Evolutionary conservation across 73 alveolate species (phyloP).

Genomic region (Paramecium octaurelia): DNA sequence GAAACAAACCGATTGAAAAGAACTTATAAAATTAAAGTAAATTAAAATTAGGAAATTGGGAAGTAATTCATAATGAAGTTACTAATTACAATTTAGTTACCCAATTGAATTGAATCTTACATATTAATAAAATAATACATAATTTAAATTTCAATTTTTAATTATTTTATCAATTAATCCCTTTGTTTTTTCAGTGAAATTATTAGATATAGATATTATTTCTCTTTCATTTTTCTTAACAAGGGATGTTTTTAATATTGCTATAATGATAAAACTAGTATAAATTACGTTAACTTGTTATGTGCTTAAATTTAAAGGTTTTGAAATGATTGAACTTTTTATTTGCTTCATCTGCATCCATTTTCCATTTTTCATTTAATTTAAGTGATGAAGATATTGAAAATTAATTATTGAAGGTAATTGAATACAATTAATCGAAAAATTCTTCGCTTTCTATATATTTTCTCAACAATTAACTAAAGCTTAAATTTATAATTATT

Average conservation of each 20-base stretch:
- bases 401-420: neutral
- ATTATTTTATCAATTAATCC: neutral
- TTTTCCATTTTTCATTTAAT: slow-evolving; percentile 47
- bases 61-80: slow-evolving; percentile 36
- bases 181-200: slow-evolving; percentile 25
- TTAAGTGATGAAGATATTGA: neutral
- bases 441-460: slow-evolving; percentile 51
- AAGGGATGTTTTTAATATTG: neutral
- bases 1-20: slow-evolving; percentile 18
- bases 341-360: slow-evolving; percentile 14
- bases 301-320: slow-evolving; percentile 12
- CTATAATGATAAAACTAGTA: neutral
- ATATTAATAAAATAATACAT: neutral
- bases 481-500: neutral
- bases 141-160: neutral
- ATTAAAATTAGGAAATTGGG: neutral
- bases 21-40: neutral
- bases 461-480: slow-evolving; percentile 16
- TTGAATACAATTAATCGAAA: slow-evolving; percentile 31
- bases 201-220: neutral
- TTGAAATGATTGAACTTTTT: slow-evolving; percentile 16
- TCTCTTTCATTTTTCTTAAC: neutral
- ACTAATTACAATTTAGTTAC: neutral
- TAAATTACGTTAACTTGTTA: neutral
- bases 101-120: neutral